These are phyloP conservation scores for Xanthoparmelia taractica DNA, from an alignment of 495 filamentous ascomycete species.

Conservation along the genomic window DNA sequence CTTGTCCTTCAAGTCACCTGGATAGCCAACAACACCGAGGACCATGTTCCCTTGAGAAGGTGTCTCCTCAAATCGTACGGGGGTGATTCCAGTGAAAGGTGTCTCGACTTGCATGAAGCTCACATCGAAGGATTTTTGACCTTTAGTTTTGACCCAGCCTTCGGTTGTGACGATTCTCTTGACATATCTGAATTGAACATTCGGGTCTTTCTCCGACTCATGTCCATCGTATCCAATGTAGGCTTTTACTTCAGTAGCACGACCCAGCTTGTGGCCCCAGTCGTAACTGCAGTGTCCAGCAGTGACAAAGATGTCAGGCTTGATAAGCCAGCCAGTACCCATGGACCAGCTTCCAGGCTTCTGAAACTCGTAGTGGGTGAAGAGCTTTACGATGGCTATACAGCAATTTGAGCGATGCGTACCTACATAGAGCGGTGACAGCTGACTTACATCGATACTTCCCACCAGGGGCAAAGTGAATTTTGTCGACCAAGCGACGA, in stretches of 20 bases:
- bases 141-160: constrained; percentile 33
- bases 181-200: constrained; percentile 33
- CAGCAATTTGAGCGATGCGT: constrained; percentile 10
- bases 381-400: constrained; percentile 36
- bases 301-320: constrained; percentile 33
- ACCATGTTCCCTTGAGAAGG: constrained; percentile 26
- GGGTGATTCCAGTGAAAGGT: constrained; percentile 33
- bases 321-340: constrained; percentile 37
- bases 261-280: constrained; percentile 31
- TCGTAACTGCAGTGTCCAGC: constrained; percentile 37
- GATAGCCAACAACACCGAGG: constrained; percentile 39
- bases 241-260: constrained; percentile 30
- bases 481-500: constrained; percentile 25
- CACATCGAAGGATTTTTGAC: constrained; percentile 31
- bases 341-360: constrained; percentile 23
- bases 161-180: constrained; percentile 32
- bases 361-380: constrained; percentile 33
- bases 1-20: constrained; percentile 31
- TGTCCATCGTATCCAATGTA: constrained; percentile 37
- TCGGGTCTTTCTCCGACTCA: constrained; percentile 24
- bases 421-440: not conserved
- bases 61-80: constrained; percentile 29
- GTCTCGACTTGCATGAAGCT: constrained; percentile 34
- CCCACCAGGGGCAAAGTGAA: constrained; percentile 29
- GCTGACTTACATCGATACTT: constrained; percentile 33